Conservation (phyloP, 2,329 filamentous ascomycete genomes). For the Helotiales sp. region DNA sequence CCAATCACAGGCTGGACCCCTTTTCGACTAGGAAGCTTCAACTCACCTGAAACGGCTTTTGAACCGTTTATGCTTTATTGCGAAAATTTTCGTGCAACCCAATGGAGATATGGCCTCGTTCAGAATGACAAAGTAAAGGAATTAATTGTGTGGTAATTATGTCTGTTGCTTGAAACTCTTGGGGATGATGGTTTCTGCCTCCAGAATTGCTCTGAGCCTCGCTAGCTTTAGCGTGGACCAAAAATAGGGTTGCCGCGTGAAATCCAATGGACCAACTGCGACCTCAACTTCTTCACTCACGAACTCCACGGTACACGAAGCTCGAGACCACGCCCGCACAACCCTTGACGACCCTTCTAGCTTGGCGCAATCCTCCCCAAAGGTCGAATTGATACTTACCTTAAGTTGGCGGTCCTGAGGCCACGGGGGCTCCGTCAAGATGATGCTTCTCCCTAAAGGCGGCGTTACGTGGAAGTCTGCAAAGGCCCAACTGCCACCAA, state of each 20-base stretch:
- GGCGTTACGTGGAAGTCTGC: conserved; percentile 92
- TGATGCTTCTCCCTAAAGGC: conserved; percentile 95
- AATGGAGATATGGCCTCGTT: background rate
- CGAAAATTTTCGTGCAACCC: background rate
- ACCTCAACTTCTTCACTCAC: conserved; percentile 26
- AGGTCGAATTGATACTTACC: conserved; percentile 30
- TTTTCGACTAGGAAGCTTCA: background rate
- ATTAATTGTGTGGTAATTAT: no score
- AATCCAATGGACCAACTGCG: background rate
- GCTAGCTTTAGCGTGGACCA: no score
- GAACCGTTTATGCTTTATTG: background rate
- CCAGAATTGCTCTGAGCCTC: no score
- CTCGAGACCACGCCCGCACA: conserved; percentile 3
- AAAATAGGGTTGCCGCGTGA: background rate
- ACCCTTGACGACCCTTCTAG: conserved; percentile 4
- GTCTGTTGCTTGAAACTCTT: background rate
- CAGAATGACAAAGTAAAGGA: no score
- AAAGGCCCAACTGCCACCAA: conserved; percentile 74
- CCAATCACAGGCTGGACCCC: conserved; percentile 2
- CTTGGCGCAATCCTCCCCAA: conserved; percentile 17
- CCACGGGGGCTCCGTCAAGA: conserved; percentile 50
- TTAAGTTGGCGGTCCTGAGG: conserved; percentile 40
- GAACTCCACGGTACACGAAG: no score
- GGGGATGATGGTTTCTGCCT: no score
- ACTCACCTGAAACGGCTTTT: background rate